Evolutionary conservation across 2,329 filamentous ascomycete genomes (phyloP), one percentile per base, ranked within the genome.

Genomic region (Exophiala sideris): DNA sequence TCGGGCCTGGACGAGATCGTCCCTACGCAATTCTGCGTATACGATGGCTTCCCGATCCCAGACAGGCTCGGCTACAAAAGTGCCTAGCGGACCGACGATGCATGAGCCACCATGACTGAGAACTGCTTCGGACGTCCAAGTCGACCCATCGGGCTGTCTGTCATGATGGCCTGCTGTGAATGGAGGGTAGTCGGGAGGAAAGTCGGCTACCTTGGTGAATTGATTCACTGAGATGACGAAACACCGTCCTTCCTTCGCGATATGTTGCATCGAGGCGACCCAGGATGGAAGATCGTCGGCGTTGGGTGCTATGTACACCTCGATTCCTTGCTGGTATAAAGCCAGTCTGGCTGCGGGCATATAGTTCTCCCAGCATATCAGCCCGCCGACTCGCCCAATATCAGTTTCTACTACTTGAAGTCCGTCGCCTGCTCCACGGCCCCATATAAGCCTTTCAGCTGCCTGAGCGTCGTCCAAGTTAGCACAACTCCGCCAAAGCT

Each of bases 291-390:
- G 80, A 18, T 79, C 83, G 72, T 96, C 91, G 1, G 91, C 91
- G 1, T 91, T 96, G 0, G 91, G 91, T 0, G 91, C 90, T 1
- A 96, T 82, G 71, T 92, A 96, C 10, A 96, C 73, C 68, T 95
- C 95, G 65, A 96, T 84, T 67, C 95, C 95, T 70, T 96, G 91
- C 2, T 83, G 80, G 70, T 96, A 96, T 33, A 96, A 77, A 11
- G 84, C 80, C 67, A 95, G 88, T 18, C 91, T 82, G 5, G 96
- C 77, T 12, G 96, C 75, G 0, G 91, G 91, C 91, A 95, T 96
- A 73, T 92, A 95, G 70, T 88, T 96, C 70, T 96, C 91, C 91
- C 91, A 96, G 76, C 91, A 96, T 62, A 96, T 95, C 5, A 90
- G 91, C 2, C 88, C 85, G 0, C 87, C 91, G 1, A 90, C 82